Evolutionary conservation across 2,329 filamentous ascomycete genomes (phyloP).

Genomic region (Penicillium frequentans): DNA sequence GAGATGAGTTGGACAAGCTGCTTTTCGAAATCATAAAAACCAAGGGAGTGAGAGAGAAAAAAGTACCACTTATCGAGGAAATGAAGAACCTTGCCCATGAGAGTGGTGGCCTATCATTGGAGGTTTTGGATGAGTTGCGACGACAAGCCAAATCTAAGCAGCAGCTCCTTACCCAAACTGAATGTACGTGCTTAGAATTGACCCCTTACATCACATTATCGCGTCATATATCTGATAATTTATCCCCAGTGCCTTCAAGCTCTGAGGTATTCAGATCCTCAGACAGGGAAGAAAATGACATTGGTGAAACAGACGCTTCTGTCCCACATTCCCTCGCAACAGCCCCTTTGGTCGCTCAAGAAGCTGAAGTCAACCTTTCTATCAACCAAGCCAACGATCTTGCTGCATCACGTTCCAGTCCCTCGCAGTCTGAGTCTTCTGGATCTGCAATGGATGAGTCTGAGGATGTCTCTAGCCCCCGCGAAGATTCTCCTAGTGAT

Average conservation of each 20-base stretch:
- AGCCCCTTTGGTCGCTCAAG: not conserved
- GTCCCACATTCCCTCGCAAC: no score
- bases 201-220: not conserved
- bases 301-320: not conserved
- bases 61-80: constrained; percentile 48
- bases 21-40: no score
- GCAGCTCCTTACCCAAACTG: constrained; percentile 9
- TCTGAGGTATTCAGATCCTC: not conserved
- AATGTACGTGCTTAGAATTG: constrained; percentile 17
- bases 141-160: constrained; percentile 21
- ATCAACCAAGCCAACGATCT: constrained; percentile 1
- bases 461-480: constrained; percentile 22
- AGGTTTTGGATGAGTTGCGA: constrained; percentile 43
- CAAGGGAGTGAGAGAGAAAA: constrained; percentile 35
- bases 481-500: constrained; percentile 14
- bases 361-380: not conserved
- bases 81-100: constrained; percentile 51
- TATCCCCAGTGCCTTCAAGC: not conserved
- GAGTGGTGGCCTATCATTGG: constrained; percentile 47
- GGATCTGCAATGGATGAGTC: constrained; percentile 44
- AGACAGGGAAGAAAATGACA: not conserved
- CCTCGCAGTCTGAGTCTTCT: constrained; percentile 24
- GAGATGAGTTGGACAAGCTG: no score
- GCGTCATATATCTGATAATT: constrained; percentile 1
- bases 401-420: constrained; percentile 18